Percentiles rank a stretch among this genome's conserved stretches.
Conservation (phyloP, 768 basidiomycete genomes). For the Lactarius hatsudake region DNA sequence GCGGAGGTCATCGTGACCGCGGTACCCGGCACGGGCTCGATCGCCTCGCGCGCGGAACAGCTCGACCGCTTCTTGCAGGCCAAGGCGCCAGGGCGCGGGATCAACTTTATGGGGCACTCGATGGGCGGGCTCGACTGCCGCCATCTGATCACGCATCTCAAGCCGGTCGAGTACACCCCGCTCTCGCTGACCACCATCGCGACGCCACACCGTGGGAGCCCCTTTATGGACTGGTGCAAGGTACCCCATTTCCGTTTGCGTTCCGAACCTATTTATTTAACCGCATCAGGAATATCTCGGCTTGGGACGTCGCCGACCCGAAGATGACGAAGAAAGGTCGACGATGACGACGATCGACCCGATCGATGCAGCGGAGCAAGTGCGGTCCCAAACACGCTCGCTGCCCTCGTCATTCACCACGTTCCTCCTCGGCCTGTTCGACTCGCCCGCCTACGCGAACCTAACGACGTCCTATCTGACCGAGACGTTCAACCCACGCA, state of each 20-base stretch:
- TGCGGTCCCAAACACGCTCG: conserved; percentile 37
- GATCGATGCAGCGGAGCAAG: neutral
- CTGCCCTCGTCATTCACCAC: conserved; percentile 85
- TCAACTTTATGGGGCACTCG: conserved; percentile 94
- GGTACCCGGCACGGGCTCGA: conserved; percentile 91
- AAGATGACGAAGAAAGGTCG: neutral
- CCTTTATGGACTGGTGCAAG: conserved; percentile 99
- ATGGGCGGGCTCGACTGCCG: conserved; percentile 98
- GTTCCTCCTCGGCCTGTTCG: conserved; percentile 81
- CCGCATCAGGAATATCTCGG: conserved; percentile 78
- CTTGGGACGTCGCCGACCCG: conserved; percentile 49
- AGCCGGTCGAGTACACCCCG: conserved; percentile 79
- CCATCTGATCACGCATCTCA: conserved; percentile 83
- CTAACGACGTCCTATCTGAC: conserved; percentile 83
- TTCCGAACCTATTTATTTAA: neutral
- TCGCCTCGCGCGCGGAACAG: conserved; percentile 72
- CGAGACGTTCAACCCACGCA: conserved; percentile 75
- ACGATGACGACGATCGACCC: neutral
- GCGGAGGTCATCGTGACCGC: conserved; percentile 96
- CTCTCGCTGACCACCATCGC: conserved; percentile 84
- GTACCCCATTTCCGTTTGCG: conserved; percentile 43
- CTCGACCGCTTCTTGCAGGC: conserved; percentile 69
- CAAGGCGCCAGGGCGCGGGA: conserved; percentile 66
- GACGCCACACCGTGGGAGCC: conserved; percentile 94
- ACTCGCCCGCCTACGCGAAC: conserved; percentile 96